A percentile compares a stretch with the other conserved stretches of the same genome.
Evolutionary conservation across 108 stramenopile species (phyloP).

Genomic region (Parietichytrium sp.): DNA sequence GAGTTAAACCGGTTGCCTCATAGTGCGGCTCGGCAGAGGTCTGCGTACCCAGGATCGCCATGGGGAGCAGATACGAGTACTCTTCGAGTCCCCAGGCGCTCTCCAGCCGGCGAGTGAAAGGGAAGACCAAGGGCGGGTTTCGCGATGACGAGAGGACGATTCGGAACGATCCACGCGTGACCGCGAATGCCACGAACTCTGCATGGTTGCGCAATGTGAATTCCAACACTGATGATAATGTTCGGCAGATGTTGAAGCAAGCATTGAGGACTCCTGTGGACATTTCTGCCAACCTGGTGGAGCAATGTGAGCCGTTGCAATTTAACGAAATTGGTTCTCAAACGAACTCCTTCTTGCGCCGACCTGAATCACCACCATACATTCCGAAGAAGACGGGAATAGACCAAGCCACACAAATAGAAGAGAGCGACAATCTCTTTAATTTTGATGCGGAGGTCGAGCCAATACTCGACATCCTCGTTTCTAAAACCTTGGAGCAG

Average conservation of each 20-base stretch:
- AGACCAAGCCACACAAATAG: constrained; percentile 56
- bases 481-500: constrained; percentile 65
- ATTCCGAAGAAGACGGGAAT: constrained; percentile 61
- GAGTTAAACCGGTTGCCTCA: no score
- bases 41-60: no score
- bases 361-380: constrained; percentile 20
- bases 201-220: no score
- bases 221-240: background rate
- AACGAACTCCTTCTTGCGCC: constrained; percentile 48
- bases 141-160: no score
- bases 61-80: no score
- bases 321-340: constrained; percentile 49
- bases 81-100: no score
- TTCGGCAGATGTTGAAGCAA: background rate
- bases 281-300: constrained; percentile 37
- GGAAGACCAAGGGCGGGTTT: no score
- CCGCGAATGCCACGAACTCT: no score
- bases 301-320: constrained; percentile 31
- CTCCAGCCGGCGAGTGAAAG: no score
- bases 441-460: constrained; percentile 58
- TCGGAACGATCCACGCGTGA: no score
- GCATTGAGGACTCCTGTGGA: background rate
- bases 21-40: no score
- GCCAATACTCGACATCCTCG: constrained; percentile 59
- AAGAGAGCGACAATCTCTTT: constrained; percentile 52